Conservation (phyloP, 306 rosid genomes). For the Cajanus cajan region DNA sequence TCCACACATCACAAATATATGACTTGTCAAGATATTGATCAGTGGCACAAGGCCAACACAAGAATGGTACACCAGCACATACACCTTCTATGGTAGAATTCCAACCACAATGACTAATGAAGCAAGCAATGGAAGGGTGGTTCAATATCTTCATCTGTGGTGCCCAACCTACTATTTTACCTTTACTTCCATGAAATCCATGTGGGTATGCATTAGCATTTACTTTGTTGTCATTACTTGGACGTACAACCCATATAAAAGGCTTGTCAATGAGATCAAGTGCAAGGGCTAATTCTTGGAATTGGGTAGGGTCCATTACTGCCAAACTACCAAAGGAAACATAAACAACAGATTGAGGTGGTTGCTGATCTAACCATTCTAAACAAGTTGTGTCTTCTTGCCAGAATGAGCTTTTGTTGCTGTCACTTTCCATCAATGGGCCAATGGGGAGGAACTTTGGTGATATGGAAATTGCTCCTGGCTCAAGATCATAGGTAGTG, state of each 20-base stretch:
- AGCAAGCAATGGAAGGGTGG: slow-evolving; percentile 40
- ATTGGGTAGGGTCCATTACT: slow-evolving; percentile 11
- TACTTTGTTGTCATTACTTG: not conserved
- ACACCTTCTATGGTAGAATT: slow-evolving; percentile 46
- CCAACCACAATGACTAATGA: slow-evolving; percentile 63
- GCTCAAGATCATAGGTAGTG: slow-evolving; percentile 33
- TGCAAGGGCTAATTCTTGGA: slow-evolving; percentile 36
- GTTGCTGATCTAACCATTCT: slow-evolving; percentile 33
- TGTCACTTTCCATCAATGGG: slow-evolving; percentile 16
- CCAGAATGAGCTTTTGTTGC: slow-evolving; percentile 26
- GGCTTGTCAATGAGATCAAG: slow-evolving; percentile 31
- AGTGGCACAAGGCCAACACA: slow-evolving; percentile 27
- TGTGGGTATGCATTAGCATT: slow-evolving; percentile 17
- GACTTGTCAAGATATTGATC: slow-evolving; percentile 22
- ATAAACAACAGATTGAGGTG: slow-evolving; percentile 33
- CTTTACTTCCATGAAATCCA: slow-evolving; percentile 32
- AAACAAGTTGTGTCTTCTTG: slow-evolving; percentile 33
- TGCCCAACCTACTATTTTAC: slow-evolving; percentile 38
- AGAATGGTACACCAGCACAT: slow-evolving; percentile 37
- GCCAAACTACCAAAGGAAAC: slow-evolving; percentile 37
- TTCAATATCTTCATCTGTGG: slow-evolving; percentile 42
- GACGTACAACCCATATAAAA: slow-evolving; percentile 38
- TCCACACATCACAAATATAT: slow-evolving; percentile 40
- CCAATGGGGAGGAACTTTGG: slow-evolving; percentile 39
- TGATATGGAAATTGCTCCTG: slow-evolving; percentile 27